phyloP scores from a whole-genome alignment of 163 green algal species.

The Prototheca wickerhamii region DNA sequence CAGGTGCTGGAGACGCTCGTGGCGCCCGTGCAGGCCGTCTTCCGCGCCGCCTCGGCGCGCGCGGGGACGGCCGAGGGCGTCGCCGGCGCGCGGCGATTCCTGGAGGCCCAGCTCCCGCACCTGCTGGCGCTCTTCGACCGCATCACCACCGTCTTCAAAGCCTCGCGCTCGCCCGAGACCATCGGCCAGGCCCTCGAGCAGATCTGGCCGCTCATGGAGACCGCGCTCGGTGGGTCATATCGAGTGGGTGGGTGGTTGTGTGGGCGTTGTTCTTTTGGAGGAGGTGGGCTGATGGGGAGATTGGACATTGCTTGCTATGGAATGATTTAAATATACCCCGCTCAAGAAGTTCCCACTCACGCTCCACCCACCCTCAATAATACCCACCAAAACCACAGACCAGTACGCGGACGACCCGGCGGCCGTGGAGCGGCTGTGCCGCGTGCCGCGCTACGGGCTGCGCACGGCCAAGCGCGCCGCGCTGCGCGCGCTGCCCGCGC shows the following conservation, averaged over 20 bases:
- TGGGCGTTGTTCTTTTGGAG: no score
- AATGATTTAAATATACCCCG: no score
- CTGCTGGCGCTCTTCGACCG: constrained; percentile 56
- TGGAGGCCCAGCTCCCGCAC: constrained; percentile 3
- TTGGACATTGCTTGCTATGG: background rate
- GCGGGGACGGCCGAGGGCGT: background rate
- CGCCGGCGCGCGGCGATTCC: constrained; percentile 2
- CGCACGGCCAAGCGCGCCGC: constrained; percentile 40
- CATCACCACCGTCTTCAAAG: constrained; percentile 53
- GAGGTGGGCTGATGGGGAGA: no score
- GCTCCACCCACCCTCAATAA: background rate
- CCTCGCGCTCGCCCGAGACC: constrained; percentile 24
- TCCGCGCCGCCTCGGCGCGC: constrained; percentile 1
- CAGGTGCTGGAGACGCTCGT: constrained; percentile 45
- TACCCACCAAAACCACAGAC: constrained; percentile 6
- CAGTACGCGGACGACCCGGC: constrained; percentile 11
- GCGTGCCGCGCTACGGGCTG: constrained; percentile 47
- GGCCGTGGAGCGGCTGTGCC: constrained; percentile 40
- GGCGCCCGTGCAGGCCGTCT: constrained; percentile 33
- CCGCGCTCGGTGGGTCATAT: constrained; percentile 15
- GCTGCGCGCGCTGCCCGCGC: constrained; percentile 34
- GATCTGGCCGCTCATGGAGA: constrained; percentile 41
- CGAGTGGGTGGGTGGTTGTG: background rate
- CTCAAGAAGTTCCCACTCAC: background rate
- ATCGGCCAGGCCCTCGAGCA: constrained; percentile 29